Evolutionary conservation across 257 asterid species (phyloP), one percentile per base, ranked within the genome.

Genomic region (Solanum gracilifrons): DNA sequence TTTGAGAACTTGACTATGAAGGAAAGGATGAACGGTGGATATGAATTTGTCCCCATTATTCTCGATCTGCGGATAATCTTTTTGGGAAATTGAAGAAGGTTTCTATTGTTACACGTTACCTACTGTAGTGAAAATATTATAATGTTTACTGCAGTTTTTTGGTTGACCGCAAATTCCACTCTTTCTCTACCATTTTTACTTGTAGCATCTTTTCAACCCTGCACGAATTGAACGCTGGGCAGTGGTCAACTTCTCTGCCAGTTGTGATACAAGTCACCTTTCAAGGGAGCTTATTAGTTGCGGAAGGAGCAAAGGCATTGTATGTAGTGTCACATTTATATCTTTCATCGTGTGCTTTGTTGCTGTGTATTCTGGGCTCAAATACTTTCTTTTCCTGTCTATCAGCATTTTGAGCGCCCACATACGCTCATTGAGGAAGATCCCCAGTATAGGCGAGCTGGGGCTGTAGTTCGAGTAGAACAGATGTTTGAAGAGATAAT

Each of bases 241-340:
- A 83, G 91, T 97, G 85, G 97, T 97, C 90, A 95, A 95, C 93
- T 97, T 97, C 93, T 97, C 98, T 84, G 92, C 94, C 43, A 85
- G 88, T 75, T 93, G 97, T 91, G 98, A 97, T 89, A 90, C 93
- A 84, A 95, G 98, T 88, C 92, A 90, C 86, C 93, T 97, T 84
- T 94, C 98, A 10, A 91, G 98, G 89, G 98, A 95, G 91, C 98
- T 97, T 89, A 95, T 97, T 87, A 91, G 89, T 88, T 94, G 95
- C 87, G 99, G 95, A 89, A 94, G 92, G 94, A 95, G 82, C 91
- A 95, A 92, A 92, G 99, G 99, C 94, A 92, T 95, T 90, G 99
- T 97, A 95, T 82, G 99, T 86, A 87, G 80, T 73, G 12, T 15
- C 64, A 46, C 68, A 80, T 80, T 29, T 18, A 82, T 64, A 9